Base-by-base conservation (phyloP, 164 flowering plant species). In the Nymphaea thermarum region DNA sequence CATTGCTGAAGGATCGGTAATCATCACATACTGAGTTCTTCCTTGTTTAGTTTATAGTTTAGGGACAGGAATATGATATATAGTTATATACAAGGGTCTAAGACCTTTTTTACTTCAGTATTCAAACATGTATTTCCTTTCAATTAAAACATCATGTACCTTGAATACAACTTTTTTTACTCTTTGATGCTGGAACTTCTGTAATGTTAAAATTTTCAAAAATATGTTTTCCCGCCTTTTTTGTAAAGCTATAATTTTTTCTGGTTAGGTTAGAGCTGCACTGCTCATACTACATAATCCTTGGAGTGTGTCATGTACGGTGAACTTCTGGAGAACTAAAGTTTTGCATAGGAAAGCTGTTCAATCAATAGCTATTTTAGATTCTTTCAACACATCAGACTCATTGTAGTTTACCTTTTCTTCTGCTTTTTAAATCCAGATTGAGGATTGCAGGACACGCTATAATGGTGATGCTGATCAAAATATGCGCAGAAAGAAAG, bases 1-100 rank as follows among this genome's bases (percentile, higher is more conserved):
- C 72, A 91, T 94, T 44, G 96, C 99, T 25, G 94, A 90, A 72
- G 99, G 99, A 82, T 94, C 99, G 79, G 99, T 94, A 85, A 62
- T 17, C 12, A 17, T 5, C 6, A 62, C 10, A 17, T 17, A 17
- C n/a, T 62, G 2, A 5, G 57, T 51, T 8, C 14, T 51, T 51
- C 14, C 14, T 15, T 51, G 57, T 51, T 51, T 51, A 8, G 57
- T 51, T 51, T 15, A 8, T 51, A 51, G 57, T 51, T 25, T 25
- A 25, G 36, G 36, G 1, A 25, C 57, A 2, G 3, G 15, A 51
- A 51, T 51, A 15, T 25, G 36, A 25, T 51, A 51, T 51, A 7
- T 51, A 51, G 55, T 45, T 4, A 45, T 45, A 45, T 45, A 5
- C 5, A 5, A 45, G 5, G 53, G 11, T 45, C 5, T 10, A 45